Percentiles rank a stretch among this genome's conserved stretches.
These are phyloP conservation scores for Microbotryomycetes sp. DNA, from an alignment of 1,284 basidiomycete species.

Conservation along the genomic window DNA sequence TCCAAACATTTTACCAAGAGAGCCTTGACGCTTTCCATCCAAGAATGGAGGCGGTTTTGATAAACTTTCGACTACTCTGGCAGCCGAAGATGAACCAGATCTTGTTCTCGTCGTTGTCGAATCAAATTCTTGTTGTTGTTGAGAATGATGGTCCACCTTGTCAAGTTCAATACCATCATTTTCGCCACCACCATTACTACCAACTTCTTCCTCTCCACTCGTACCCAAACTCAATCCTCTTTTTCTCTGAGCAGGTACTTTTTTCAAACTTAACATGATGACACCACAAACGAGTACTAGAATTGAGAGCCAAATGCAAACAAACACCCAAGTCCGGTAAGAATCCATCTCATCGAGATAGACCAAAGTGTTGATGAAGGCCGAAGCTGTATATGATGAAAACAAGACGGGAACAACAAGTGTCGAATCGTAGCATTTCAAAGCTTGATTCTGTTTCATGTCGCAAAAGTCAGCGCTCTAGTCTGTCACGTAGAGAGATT, in stretches of 20 bases:
- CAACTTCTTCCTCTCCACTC: conserved; percentile 7
- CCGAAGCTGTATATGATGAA: conserved; percentile 15
- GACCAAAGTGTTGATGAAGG: conserved; percentile 60
- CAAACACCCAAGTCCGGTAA: conserved; percentile 76
- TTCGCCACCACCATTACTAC: neutral
- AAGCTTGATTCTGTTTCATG: conserved; percentile 12
- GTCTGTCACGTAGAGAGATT: no score
- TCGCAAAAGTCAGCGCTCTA: no score
- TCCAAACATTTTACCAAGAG: conserved; percentile 17
- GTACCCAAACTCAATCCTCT: conserved; percentile 13
- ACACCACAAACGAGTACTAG: conserved; percentile 77
- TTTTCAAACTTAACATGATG: conserved; percentile 52
- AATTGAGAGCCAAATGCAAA: conserved; percentile 71
- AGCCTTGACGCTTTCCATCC: conserved; percentile 13
- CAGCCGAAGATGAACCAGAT: neutral
- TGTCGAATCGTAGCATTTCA: conserved; percentile 50
- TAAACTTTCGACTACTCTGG: neutral
- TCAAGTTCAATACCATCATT: conserved; percentile 4
- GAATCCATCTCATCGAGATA: conserved; percentile 32
- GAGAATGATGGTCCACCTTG: conserved; percentile 1
- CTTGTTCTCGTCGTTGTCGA: neutral
- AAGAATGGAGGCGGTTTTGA: neutral
- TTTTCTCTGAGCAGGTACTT: neutral
- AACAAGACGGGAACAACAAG: conserved; percentile 56
- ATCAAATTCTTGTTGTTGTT: conserved; percentile 4